Evolutionary conservation across 495 filamentous ascomycete genomes (phyloP), one percentile per base, ranked within the genome.

Genomic region (Neurospora sp.): DNA sequence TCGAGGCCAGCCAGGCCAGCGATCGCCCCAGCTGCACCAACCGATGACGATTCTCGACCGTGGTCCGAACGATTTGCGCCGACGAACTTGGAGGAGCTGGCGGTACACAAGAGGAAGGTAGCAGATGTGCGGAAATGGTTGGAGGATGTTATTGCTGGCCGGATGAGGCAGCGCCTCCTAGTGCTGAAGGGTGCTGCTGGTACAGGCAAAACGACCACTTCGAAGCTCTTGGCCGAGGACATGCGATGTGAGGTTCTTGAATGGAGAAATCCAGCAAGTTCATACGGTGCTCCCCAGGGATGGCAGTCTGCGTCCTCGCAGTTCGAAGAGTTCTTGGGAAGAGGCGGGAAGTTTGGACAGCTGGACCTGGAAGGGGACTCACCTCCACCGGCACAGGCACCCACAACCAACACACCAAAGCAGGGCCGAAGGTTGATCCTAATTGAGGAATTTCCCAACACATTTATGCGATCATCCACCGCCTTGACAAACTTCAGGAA

Each of bases 371-470:
- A 85, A 69, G 79, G 82, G 40, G 75, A 76, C 14, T 62, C 75
- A 40, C 48, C 76, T 18, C 72, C 78, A 9, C 78, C 76, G 18
- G 70, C 73, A 44, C 72, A 41, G n/a, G 70, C 72, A 16, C 54
- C 74, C 7, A 18, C 72, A 3, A 14, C 38, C 14, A 20, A 14
- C 10, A 73, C 38, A 41, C 8, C 31, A 35, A 72, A 40, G 18
- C 14, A 46, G 70, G 73, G 76, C 18, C 82, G 77, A 74, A 84
- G 83, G 75, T 79, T 97, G 40, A 91, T 98, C 59, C 81, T 98
- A 10, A 86, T 99, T 70, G 96, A 99, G 84, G 96, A 99, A 79
- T 98, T 97, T 79, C 96, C 96, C 1, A 94, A 92, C 76, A 91
- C 92, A 0, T 90, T 94, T 73, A 87, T 88, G 31, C 87, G 89